Evolutionary conservation across 345 rosid species (phyloP).

Genomic region (Cochlearia excelsa): DNA sequence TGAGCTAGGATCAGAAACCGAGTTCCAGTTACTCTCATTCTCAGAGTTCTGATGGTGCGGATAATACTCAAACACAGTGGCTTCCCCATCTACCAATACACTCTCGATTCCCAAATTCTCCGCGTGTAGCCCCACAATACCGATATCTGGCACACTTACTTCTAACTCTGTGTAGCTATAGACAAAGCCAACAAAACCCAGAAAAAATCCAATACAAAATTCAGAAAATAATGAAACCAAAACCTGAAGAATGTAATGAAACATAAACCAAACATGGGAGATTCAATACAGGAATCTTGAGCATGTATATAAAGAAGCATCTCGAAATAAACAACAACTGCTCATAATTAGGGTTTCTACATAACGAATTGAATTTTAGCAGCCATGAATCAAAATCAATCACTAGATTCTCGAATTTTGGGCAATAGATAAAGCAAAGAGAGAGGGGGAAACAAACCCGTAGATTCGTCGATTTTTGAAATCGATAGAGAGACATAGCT

Average conservation of each 20-base stretch:
- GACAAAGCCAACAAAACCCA: not conserved
- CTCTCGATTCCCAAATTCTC: constrained; percentile 87
- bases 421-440: constrained; percentile 8
- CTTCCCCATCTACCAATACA: constrained; percentile 90
- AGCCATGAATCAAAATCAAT: constrained; percentile 1
- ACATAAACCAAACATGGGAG: not conserved
- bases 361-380: constrained; percentile 11
- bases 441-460: constrained; percentile 52
- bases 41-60: constrained; percentile 61
- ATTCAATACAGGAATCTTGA: not conserved
- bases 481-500: constrained; percentile 87
- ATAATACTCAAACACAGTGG: constrained; percentile 83
- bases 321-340: not conserved
- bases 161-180: constrained; percentile 84
- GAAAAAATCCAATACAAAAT: not conserved
- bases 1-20: constrained; percentile 48
- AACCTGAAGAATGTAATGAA: not conserved
- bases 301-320: not conserved
- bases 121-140: constrained; percentile 82
- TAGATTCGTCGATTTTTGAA: constrained; percentile 62
- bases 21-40: constrained; percentile 55
- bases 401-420: not conserved
- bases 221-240: not conserved
- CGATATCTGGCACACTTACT: constrained; percentile 89
- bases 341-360: constrained; percentile 19